A percentile compares a stretch with the other conserved stretches of the same genome.
Evolutionary conservation across 352 stramenopile species (phyloP).

Genomic region (Pilasporangium apinafurcum): DNA sequence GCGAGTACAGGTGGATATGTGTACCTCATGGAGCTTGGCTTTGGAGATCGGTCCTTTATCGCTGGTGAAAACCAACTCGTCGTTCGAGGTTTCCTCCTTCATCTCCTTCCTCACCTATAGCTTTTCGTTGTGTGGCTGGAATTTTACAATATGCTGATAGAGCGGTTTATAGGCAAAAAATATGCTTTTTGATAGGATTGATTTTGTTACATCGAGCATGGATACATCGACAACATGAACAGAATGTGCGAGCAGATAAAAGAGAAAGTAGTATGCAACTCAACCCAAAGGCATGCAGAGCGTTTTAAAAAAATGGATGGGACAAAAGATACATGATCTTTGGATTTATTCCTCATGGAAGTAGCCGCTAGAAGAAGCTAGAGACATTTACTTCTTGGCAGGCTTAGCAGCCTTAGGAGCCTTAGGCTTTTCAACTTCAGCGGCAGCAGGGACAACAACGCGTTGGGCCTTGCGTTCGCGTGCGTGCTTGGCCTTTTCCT

Average conservation of each 20-base stretch:
- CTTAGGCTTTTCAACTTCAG: slow-evolving; percentile 24
- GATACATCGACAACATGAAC: neutral
- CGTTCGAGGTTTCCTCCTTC: slow-evolving; percentile 15
- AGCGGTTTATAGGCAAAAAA: neutral
- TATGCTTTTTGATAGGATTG: neutral
- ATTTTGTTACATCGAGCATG: neutral
- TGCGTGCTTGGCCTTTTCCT: slow-evolving; percentile 90
- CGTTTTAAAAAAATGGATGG: slow-evolving; percentile 6
- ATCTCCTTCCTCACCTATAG: slow-evolving; percentile 16
- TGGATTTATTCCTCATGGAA: slow-evolving; percentile 14
- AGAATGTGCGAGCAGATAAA: neutral
- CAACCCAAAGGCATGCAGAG: too few species aligned
- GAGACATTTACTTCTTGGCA: slow-evolving; percentile 60
- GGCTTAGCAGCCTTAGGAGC: slow-evolving; percentile 35
- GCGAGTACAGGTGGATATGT: neutral
- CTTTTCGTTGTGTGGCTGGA: too few species aligned
- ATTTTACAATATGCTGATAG: neutral
- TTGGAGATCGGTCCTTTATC: slow-evolving; percentile 48
- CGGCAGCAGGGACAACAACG: slow-evolving; percentile 15
- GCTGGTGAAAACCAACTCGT: slow-evolving; percentile 27
- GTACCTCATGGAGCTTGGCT: slow-evolving; percentile 62
- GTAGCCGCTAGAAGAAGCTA: neutral
- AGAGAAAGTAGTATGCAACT: neutral
- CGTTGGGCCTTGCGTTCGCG: slow-evolving; percentile 76
- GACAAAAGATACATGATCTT: slow-evolving; percentile 45